Evolutionary conservation across 805 yeast species (phyloP).

Genomic region (Lipomyces spencermartinsiae): DNA sequence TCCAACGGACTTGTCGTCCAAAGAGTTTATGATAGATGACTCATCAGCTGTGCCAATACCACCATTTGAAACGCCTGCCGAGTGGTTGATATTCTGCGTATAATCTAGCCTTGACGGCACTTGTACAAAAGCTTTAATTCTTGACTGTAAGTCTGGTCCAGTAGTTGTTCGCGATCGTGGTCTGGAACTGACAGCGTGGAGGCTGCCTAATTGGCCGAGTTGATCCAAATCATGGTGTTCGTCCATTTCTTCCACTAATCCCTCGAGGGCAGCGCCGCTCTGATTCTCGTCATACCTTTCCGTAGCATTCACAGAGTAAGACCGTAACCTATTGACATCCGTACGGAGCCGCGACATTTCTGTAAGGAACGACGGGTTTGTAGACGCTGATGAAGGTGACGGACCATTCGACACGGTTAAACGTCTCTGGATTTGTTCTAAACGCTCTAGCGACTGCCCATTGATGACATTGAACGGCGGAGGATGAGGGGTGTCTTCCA

Average conservation of each 20-base stretch:
- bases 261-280: slow-evolving; percentile 19
- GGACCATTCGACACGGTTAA: slow-evolving; percentile 2
- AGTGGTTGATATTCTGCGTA: slow-evolving; percentile 23
- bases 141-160: slow-evolving; percentile 36
- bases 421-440: background rate
- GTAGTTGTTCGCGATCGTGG: slow-evolving; percentile 36
- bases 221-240: slow-evolving; percentile 28
- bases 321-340: slow-evolving; percentile 36
- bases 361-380: slow-evolving; percentile 20
- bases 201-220: slow-evolving; percentile 8
- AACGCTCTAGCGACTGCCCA: slow-evolving; percentile 6
- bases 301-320: slow-evolving; percentile 38
- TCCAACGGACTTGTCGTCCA: slow-evolving; percentile 70
- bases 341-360: slow-evolving; percentile 31
- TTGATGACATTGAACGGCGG: background rate
- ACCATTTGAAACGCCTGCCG: slow-evolving; percentile 40
- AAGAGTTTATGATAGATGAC: slow-evolving; percentile 45
- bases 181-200: slow-evolving; percentile 11
- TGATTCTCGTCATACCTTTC: slow-evolving; percentile 33
- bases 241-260: slow-evolving; percentile 31
- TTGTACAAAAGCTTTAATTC: slow-evolving; percentile 37
- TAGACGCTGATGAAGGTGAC: slow-evolving; percentile 8
- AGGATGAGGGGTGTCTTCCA: slow-evolving; percentile 26
- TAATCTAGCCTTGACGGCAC: slow-evolving; percentile 40
- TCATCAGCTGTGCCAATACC: slow-evolving; percentile 28